phyloP scores from a whole-genome alignment of 805 yeast species.

The Saccharomycopsis sp. region DNA sequence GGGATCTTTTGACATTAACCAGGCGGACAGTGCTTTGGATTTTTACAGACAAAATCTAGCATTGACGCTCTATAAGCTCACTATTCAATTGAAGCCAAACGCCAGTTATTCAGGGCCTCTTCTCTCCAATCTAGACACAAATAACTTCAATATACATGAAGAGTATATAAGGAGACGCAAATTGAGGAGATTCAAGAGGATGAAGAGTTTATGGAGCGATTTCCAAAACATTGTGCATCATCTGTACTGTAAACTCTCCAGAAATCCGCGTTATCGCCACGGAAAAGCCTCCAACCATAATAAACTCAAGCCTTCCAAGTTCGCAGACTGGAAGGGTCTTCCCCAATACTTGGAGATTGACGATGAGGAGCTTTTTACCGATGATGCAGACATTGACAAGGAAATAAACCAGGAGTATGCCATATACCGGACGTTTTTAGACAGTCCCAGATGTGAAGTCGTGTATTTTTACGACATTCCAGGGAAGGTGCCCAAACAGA shows the following conservation, averaged over 20 bases:
- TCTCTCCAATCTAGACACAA: slow-evolving; percentile 21
- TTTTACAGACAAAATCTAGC: slow-evolving; percentile 41
- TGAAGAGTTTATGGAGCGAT: slow-evolving; percentile 22
- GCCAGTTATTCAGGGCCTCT: slow-evolving; percentile 46
- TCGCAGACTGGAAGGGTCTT: slow-evolving; percentile 66
- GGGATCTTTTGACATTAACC: slow-evolving; percentile 52
- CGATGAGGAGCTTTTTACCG: slow-evolving; percentile 28
- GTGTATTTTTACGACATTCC: slow-evolving; percentile 66
- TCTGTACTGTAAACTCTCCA: slow-evolving; percentile 12
- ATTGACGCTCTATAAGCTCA: slow-evolving; percentile 44
- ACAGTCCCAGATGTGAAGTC: slow-evolving; percentile 48
- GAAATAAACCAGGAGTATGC: slow-evolving; percentile 64
- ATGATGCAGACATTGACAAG: slow-evolving; percentile 29
- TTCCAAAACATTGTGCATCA: slow-evolving; percentile 24
- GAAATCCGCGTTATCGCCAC: slow-evolving; percentile 11
- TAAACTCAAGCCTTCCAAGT: background rate
- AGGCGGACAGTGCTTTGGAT: slow-evolving; percentile 47
- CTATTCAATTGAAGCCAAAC: slow-evolving; percentile 62
- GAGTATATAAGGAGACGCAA: slow-evolving; percentile 21
- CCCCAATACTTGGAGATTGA: slow-evolving; percentile 52
- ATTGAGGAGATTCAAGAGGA: slow-evolving; percentile 15
- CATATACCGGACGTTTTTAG: slow-evolving; percentile 61
- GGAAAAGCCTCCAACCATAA: slow-evolving; percentile 24
- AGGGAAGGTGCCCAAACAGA: slow-evolving; percentile 46
- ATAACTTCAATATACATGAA: slow-evolving; percentile 26